Base-by-base conservation (phyloP, 2,329 filamentous ascomycete genomes). In the Ophiostoma perfectum region DNA sequence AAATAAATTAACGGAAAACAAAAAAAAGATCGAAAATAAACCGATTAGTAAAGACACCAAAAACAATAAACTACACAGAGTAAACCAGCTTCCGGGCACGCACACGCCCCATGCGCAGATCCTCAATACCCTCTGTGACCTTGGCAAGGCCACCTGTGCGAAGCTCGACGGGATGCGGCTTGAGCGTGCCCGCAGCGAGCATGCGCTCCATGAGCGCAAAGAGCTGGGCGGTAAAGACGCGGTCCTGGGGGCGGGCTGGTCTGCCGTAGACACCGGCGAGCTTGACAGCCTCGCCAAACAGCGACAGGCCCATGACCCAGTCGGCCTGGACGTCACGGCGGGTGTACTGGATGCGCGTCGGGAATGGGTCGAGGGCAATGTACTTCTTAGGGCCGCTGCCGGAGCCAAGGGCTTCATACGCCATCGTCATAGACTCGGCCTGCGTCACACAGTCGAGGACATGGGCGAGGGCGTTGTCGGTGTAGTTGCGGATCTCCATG, bases 401-500 rank as follows among this genome's bases (percentile, higher is more conserved):
- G 12, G 60, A 16, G 62, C 71, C 71, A 3, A 72, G 68, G 44
- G 70, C 68, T 27, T 70, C 71, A 65, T 72, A 73, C 39, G 66
- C 67, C 5, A 72, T 41, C 27, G 55, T 41, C 69, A 69, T 72
- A 8, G 70, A 67, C 44, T 70, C 66, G 45, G 67, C 68, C 11
- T 70, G 67, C 1, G 70, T 70, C 16, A 72, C 65, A 27, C 70
- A 73, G 65, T 73, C 72, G 3, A 72, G 66, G 9, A 70, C 72
- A 12, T 68, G 49, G 5, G 55, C 14, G 1, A 73, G 71, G 3
- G 27, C 6, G 67, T 71, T 71, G 36, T 65, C 41, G 4, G 72
- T 73, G 69, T 71, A 70, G 36, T 66, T 68, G 67, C 72, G 72
- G 49, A 73, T 73, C 36, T 72, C 72, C 55, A 67, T 62, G 66